Base-by-base conservation (phyloP, 768 basidiomycete species). In the Nidula microcarpa region DNA sequence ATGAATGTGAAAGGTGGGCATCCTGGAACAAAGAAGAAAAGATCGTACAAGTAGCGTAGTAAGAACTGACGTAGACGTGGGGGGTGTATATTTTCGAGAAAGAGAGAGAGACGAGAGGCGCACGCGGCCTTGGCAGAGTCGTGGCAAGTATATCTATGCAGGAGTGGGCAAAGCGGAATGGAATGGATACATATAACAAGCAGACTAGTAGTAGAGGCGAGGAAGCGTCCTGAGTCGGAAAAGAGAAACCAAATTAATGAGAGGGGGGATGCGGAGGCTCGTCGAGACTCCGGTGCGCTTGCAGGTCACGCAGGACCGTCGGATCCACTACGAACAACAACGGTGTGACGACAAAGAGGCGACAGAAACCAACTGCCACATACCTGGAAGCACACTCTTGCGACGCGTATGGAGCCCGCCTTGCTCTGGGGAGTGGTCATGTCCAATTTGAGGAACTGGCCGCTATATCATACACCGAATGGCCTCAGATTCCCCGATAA, bases 371-470 rank as follows among this genome's bases (percentile, higher is more conserved):
- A 46, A 46, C 10, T 46, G 18, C 18, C 37, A 46, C 44, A 51
- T 67, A 91, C 91, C 88, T 73, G 94, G 95, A 56, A 98, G 77
- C 46, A 96, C 94, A 62, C 93, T 96, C 77, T 94, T 97, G 69
- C 96, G 82, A 61, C 96, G 85, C 34, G 95, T 84, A 71, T 99
- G 96, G 51, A 94, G 79, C 43, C 86, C 82, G 6, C 17, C 17
- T 53, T 76, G 73, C 51, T 79, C 68, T 33, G 82, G 75, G 45
- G 81, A 81, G 61, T 83, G 82, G 54, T 85, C 81, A 59, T 79
- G 68, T 53, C 79, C 80, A 50, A 86, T 74, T 60, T 87, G 87
- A 50, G 86, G 87, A 62, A 85, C 78, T 54, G 83, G 80, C 62
- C 80, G 78, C 88, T 90, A 45, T 9, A 32, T 44, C 16, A 33